Percentiles rank a stretch among this genome's conserved stretches.
Evolutionary conservation across 441 rosid genomes (phyloP).

Genomic region (Macaranga tanarius): DNA sequence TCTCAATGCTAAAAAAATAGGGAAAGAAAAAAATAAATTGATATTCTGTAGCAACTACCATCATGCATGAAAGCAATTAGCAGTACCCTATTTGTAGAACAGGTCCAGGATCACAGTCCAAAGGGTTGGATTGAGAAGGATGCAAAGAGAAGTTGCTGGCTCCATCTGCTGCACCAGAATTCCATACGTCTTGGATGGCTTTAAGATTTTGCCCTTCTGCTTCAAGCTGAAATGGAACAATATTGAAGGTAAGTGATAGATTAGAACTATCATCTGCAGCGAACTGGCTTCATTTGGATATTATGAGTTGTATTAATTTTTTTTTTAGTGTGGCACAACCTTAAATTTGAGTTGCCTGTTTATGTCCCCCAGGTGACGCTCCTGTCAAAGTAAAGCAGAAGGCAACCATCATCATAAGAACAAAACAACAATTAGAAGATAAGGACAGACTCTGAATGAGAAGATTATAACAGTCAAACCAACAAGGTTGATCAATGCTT

Average conservation of each 20-base stretch:
- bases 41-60: no score
- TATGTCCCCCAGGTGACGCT: constrained; percentile 75
- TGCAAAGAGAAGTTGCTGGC: constrained; percentile 36
- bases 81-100: constrained; percentile 61
- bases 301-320: no score
- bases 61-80: neutral
- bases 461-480: no score
- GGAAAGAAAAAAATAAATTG: no score
- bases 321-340: constrained; percentile 31
- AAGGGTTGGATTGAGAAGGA: constrained; percentile 39
- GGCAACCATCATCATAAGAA: neutral
- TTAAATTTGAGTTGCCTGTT: constrained; percentile 72
- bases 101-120: constrained; percentile 55
- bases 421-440: neutral
- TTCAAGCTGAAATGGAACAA: constrained; percentile 42
- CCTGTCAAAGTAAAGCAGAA: constrained; percentile 38
- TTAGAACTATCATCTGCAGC: no score
- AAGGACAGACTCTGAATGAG: no score
- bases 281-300: no score
- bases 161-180: constrained; percentile 31
- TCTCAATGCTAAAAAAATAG: no score
- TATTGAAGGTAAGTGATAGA: no score
- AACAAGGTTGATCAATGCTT: no score
- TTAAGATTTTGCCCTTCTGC: constrained; percentile 52
- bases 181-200: constrained; percentile 50